phyloP scores from a whole-genome alignment of 352 stramenopile species.

The Pythium phragmiticola region DNA sequence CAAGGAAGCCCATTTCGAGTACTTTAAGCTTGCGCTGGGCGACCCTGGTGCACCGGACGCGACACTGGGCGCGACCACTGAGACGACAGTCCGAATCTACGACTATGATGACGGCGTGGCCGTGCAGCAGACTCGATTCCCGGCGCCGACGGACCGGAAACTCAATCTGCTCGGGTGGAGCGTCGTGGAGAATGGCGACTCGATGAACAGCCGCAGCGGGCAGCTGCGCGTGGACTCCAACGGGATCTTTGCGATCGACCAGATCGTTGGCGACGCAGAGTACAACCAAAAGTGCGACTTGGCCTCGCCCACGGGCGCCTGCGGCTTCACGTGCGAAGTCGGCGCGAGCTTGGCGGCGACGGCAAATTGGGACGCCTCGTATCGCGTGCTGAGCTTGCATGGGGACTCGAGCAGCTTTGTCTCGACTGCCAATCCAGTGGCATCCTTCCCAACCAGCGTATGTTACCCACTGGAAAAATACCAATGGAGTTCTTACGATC shows the following conservation, averaged over 20 bases:
- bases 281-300: constrained; percentile 70
- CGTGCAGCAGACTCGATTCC: constrained; percentile 37
- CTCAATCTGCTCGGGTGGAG: constrained; percentile 40
- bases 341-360: constrained; percentile 33
- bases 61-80: constrained; percentile 33
- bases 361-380: constrained; percentile 13
- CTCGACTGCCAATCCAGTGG: constrained; percentile 33
- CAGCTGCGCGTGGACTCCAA: constrained; percentile 48
- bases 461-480: neutral
- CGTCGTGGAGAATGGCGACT: constrained; percentile 49
- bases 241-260: constrained; percentile 57
- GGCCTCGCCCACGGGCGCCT: constrained; percentile 49
- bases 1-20: constrained; percentile 55
- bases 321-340: constrained; percentile 49
- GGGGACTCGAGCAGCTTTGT: constrained; percentile 37
- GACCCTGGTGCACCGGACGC: constrained; percentile 29
- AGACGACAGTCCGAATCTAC: constrained; percentile 52
- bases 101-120: constrained; percentile 47
- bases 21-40: constrained; percentile 39
- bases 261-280: constrained; percentile 53
- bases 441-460: constrained; percentile 45
- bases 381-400: constrained; percentile 39
- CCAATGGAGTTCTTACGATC: neutral
- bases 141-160: neutral
- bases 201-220: constrained; percentile 6